Evolutionary conservation across 1,139 yeast genomes (phyloP).

Genomic region (Kodamaea sp.): DNA sequence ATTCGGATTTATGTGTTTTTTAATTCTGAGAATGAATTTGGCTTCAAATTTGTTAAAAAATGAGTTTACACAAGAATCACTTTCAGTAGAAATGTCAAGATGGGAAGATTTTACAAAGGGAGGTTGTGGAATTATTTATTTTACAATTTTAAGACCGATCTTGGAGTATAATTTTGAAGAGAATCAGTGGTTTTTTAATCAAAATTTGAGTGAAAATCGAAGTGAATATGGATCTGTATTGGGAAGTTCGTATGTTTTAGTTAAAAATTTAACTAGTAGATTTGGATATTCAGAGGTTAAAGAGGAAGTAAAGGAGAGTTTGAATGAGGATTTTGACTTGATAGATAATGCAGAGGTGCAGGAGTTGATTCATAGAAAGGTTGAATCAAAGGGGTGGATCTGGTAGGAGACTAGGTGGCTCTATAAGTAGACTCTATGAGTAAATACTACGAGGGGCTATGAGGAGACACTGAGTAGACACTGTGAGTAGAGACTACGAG

Average conservation of each 20-base stretch:
- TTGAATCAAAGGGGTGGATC: slow-evolving; percentile 27
- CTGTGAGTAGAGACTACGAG: no score
- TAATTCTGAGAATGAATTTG: slow-evolving; percentile 44
- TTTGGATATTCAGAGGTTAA: slow-evolving; percentile 7
- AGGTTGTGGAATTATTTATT: slow-evolving; percentile 41
- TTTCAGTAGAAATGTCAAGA: slow-evolving; percentile 2
- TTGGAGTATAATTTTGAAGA: slow-evolving; percentile 21
- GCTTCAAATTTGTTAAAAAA: slow-evolving; percentile 2
- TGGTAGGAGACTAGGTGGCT: no score
- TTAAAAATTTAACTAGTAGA: slow-evolving; percentile 12
- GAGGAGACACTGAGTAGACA: no score
- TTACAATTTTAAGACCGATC: slow-evolving; percentile 30
- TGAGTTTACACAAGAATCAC: not conserved
- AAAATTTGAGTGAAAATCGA: not conserved
- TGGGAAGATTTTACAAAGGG: slow-evolving; percentile 18
- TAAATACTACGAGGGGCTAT: not conserved
- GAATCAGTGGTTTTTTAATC: not conserved
- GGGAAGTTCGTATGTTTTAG: slow-evolving; percentile 17
- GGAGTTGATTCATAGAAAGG: slow-evolving; percentile 11
- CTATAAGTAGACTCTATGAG: slow-evolving; percentile 1
- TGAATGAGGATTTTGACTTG: slow-evolving; percentile 38
- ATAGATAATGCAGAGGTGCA: slow-evolving; percentile 27
- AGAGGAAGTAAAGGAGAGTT: slow-evolving; percentile 1
- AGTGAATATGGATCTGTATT: slow-evolving; percentile 5
- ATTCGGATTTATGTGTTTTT: slow-evolving; percentile 48